Conservation (phyloP, 1,284 basidiomycete genomes). For the Athelia psychrophila region DNA sequence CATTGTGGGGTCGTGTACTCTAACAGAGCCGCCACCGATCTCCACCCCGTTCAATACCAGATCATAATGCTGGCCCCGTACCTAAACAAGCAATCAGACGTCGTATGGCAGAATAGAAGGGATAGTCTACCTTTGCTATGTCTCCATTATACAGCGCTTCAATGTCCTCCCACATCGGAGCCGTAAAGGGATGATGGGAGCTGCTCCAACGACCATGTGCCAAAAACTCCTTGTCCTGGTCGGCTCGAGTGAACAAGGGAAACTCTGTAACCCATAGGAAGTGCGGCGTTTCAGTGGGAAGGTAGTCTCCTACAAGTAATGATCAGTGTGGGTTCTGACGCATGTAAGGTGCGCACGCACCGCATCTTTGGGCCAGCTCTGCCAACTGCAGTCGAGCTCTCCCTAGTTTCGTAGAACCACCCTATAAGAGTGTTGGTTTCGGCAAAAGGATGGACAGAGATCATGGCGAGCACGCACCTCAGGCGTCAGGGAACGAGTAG, state of each 20-base stretch:
- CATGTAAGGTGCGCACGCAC: conserved; percentile 38
- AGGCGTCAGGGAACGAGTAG: conserved; percentile 39
- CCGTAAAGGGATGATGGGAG: conserved; percentile 94
- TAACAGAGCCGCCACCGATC: conserved; percentile 91
- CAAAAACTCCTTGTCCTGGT: conserved; percentile 84
- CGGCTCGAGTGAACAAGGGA: conserved; percentile 87
- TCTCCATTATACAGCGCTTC: conserved; percentile 68
- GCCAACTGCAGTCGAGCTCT: conserved; percentile 69
- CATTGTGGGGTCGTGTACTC: conserved; percentile 85
- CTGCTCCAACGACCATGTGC: conserved; percentile 87
- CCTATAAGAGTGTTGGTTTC: conserved; percentile 41
- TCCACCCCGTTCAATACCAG: conserved; percentile 94
- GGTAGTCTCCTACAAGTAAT: conserved; percentile 46
- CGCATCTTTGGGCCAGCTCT: conserved; percentile 56
- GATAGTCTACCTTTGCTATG: conserved; percentile 53
- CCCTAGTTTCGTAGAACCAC: conserved; percentile 83
- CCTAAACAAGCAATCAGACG: conserved; percentile 36
- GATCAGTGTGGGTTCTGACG: neutral
- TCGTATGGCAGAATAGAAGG: neutral
- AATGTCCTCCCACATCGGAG: conserved; percentile 90
- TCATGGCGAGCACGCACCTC: conserved; percentile 32
- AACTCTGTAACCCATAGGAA: conserved; percentile 97
- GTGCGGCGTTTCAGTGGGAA: conserved; percentile 60
- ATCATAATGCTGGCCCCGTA: conserved; percentile 95
- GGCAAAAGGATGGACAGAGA: conserved; percentile 3